Conservation (phyloP, 306 rosid genomes). For the Bauhinia variegata region DNA sequence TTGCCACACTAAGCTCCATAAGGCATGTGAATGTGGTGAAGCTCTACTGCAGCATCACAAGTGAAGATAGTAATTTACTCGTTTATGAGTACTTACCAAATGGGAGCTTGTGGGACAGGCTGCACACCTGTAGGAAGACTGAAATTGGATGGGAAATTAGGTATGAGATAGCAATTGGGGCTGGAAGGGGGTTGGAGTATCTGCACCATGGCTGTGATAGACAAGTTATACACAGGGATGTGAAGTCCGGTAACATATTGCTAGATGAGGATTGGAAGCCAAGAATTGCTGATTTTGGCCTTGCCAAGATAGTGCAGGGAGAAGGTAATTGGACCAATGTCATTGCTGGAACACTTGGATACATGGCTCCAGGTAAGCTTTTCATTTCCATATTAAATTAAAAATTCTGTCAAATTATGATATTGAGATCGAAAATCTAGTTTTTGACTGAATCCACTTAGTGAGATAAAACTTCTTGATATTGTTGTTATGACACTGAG, state of each 20-base stretch:
- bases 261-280: slow-evolving; percentile 83
- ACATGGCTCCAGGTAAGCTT: slow-evolving; percentile 85
- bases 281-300: slow-evolving; percentile 88
- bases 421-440: no score
- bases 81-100: slow-evolving; percentile 90
- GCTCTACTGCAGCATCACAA: slow-evolving; percentile 84
- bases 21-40: slow-evolving; percentile 93
- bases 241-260: slow-evolving; percentile 84
- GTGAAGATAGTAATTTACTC: slow-evolving; percentile 81
- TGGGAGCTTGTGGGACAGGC: slow-evolving; percentile 88
- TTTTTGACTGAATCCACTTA: no score
- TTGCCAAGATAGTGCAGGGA: slow-evolving; percentile 76
- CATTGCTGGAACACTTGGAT: slow-evolving; percentile 86
- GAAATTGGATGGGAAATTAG: slow-evolving; percentile 80
- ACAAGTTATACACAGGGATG: slow-evolving; percentile 85
- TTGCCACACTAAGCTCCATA: slow-evolving; percentile 79
- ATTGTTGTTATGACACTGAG: no score
- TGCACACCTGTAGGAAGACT: slow-evolving; percentile 57
- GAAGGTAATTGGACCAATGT: slow-evolving; percentile 68
- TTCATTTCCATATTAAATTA: neutral
- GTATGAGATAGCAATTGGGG: slow-evolving; percentile 79
- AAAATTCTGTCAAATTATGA: no score
- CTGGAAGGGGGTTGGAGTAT: slow-evolving; percentile 89
- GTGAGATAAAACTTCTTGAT: no score
- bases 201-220: slow-evolving; percentile 79